These are phyloP conservation scores for Curvularia verruculosa DNA, from an alignment of 2,329 filamentous ascomycete genomes.

Conservation along the genomic window DNA sequence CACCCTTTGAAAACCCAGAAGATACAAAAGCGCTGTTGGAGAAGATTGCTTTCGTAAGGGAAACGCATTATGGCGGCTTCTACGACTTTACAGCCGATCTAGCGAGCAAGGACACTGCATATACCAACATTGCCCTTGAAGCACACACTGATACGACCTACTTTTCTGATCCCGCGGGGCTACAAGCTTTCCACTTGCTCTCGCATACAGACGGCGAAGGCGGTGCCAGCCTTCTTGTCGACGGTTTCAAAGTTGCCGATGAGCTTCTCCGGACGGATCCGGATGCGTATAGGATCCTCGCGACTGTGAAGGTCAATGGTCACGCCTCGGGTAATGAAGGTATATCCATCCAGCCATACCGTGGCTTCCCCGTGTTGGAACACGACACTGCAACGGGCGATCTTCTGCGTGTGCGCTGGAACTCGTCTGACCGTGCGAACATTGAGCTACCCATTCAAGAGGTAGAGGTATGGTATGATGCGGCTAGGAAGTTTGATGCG, in stretches of 20 bases:
- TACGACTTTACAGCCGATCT: constrained; percentile 91
- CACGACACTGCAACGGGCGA: constrained; percentile 54
- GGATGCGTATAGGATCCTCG: constrained; percentile 64
- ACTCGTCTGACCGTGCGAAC: constrained; percentile 83
- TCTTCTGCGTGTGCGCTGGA: constrained; percentile 81
- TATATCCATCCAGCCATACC: constrained; percentile 76
- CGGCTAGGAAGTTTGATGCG: constrained; percentile 74
- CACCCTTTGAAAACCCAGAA: constrained; percentile 58
- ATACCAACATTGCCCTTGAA: constrained; percentile 81
- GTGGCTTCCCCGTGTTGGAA: constrained; percentile 74
- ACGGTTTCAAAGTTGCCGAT: constrained; percentile 77
- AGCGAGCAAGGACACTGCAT: constrained; percentile 86
- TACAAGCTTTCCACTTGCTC: constrained; percentile 92
- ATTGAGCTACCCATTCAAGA: constrained; percentile 62
- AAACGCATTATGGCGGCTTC: constrained; percentile 87
- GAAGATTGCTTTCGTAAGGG: constrained; percentile 82
- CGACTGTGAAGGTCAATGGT: constrained; percentile 66
- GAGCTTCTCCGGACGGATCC: constrained; percentile 63
- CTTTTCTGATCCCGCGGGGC: constrained; percentile 87
- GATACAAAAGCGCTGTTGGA: constrained; percentile 77
- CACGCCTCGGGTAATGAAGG: constrained; percentile 89
- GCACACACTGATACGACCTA: constrained; percentile 96
- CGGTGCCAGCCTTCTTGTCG: constrained; percentile 81
- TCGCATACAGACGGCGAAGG: constrained; percentile 75
- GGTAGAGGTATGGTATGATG: constrained; percentile 74